phyloP scores from a whole-genome alignment of 345 rosid genomes.

The Eucalyptus guilfoylei region DNA sequence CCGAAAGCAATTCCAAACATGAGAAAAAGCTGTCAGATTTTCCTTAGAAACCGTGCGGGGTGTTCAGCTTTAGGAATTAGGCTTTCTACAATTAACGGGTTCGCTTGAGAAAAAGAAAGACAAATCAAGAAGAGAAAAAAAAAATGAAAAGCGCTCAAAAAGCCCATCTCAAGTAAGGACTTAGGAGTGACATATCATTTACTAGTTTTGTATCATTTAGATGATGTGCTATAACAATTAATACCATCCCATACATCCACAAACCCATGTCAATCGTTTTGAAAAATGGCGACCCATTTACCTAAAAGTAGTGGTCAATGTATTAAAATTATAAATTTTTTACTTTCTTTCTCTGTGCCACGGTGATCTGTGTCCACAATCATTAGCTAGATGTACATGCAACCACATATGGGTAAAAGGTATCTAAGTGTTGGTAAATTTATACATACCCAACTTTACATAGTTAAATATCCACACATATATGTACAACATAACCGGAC shows the following conservation, averaged over 20 bases:
- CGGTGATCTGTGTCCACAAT: accelerated
- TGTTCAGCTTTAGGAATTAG: not conserved
- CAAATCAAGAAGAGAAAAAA: not conserved
- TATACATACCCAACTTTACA: not conserved
- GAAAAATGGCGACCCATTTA: not conserved
- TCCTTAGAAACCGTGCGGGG: not conserved
- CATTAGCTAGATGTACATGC: not conserved
- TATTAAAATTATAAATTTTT: not conserved
- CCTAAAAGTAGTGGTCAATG: not conserved
- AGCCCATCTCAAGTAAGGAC: not conserved
- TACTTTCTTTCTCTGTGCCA: not conserved
- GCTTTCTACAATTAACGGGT: not conserved
- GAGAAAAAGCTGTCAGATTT: not conserved
- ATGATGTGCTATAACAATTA: not conserved
- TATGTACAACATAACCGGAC: not conserved
- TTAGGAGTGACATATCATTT: not conserved
- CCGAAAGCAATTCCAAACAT: not conserved
- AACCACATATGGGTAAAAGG: not conserved
- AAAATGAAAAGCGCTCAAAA: not conserved
- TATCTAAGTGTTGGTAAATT: not conserved
- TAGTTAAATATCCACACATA: not conserved
- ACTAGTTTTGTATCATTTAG: not conserved
- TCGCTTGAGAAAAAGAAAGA: not conserved
- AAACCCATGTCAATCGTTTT: not conserved
- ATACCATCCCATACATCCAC: not conserved